A percentile compares a stretch with the other conserved stretches of the same genome.
Evolutionary conservation across 2,329 filamentous ascomycete species (phyloP).

Genomic region (Paecilomyces fulvus): DNA sequence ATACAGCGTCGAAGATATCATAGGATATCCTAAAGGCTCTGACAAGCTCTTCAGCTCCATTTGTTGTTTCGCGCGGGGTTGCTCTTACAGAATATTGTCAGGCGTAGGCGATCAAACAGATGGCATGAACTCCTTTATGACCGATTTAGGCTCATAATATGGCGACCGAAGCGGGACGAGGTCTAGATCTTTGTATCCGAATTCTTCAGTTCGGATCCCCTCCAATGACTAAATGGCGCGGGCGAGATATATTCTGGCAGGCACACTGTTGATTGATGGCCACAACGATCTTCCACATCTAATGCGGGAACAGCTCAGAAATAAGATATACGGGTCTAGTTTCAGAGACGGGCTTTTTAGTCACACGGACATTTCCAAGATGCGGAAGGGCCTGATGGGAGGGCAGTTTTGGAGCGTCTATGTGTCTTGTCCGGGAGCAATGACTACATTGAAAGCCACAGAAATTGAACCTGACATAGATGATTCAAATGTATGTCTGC

Average conservation of each 20-base stretch:
- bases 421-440: constrained; percentile 13
- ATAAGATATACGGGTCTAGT: constrained; percentile 13
- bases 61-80: no score
- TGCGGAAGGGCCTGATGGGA: constrained; percentile 18
- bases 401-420: constrained; percentile 24
- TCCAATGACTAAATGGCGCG: constrained; percentile 3
- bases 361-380: constrained; percentile 18
- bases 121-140: not conserved
- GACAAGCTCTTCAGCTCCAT: no score
- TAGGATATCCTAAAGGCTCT: no score
- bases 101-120: constrained; percentile 11
- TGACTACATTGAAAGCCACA: not conserved
- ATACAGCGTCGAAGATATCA: no score
- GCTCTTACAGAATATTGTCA: constrained; percentile 11
- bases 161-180: no score
- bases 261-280: constrained; percentile 19
- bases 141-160: not conserved
- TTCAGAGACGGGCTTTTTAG: constrained; percentile 7
- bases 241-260: constrained; percentile 8
- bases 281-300: constrained; percentile 21
- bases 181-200: no score
- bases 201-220: no score
- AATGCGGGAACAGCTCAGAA: constrained; percentile 13
- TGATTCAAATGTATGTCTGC: constrained; percentile 6
- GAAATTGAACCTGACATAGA: constrained; percentile 3